These are phyloP conservation scores for Neocallimastix lanati DNA, from an alignment of 192 early-diverging fungal genomes.

Conservation along the genomic window DNA sequence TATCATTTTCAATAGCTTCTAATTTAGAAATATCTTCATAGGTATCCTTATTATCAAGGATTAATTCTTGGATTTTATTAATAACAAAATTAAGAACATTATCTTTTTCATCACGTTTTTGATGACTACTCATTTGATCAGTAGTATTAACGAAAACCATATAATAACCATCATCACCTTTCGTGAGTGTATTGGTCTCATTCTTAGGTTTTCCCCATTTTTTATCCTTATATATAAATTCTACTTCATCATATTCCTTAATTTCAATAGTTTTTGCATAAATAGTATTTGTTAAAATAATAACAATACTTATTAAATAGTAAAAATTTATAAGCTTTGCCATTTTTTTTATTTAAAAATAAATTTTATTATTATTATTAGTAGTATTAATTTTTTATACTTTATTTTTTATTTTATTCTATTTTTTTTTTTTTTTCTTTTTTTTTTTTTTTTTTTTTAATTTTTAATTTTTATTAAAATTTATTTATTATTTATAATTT, in stretches of 20 bases:
- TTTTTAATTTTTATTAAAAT: too few relatives aligned
- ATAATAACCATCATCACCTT: neutral
- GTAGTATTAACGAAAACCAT: neutral
- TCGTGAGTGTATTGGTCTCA: neutral
- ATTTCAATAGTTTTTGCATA: too few relatives aligned
- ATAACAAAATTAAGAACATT: neutral
- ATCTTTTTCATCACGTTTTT: neutral
- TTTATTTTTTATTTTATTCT: too few relatives aligned
- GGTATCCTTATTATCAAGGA: neutral
- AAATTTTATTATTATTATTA: too few relatives aligned
- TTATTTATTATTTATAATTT: too few relatives aligned
- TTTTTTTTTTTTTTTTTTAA: too few relatives aligned
- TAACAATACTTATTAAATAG: too few relatives aligned
- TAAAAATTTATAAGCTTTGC: too few relatives aligned
- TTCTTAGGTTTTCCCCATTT: neutral
- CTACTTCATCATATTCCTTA: too few relatives aligned
- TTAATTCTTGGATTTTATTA: neutral
- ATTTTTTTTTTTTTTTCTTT: too few relatives aligned
- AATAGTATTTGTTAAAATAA: too few relatives aligned
- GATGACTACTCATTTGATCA: neutral
- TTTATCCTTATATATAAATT: neutral
- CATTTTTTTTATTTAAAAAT: too few relatives aligned
- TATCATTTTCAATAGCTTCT: neutral
- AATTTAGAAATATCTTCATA: neutral
- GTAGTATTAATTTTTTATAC: conserved; percentile 1